Base-by-base conservation (phyloP, 768 basidiomycete genomes). In the Inosperma sp. region DNA sequence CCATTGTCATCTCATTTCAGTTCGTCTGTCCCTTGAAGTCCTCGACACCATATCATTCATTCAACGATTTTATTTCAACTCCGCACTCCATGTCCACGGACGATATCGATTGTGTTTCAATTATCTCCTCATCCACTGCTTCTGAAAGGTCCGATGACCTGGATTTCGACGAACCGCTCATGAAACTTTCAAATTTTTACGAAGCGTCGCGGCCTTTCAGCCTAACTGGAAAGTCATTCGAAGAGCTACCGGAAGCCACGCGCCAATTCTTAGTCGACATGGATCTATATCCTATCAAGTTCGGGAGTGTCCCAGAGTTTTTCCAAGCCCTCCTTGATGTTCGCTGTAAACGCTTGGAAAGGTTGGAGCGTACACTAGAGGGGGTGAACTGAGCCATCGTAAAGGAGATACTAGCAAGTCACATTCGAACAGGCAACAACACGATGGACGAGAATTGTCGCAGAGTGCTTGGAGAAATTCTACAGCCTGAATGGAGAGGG, bases 401-500 rank as follows among this genome's bases (percentile, higher is more conserved):
- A 2, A 36, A 13, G 17, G 39, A 36, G 16, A 55, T 55, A 44
- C 16, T 51, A 27, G 33, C 5, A 13, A 33, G 52, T 39, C 41
- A 47, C 44, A 13, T 19, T 29, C 16, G 35, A 22, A 36, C 33
- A 7, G 19, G 33, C 31, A 9, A 34, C 27, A 9, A 22, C 12
- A 27, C 8, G 13, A 17, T 26, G 46, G 29, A 30, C 23, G 30
- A 30, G 27, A 16, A 21, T 17, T 27, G 26, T 50, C n/a, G 16
- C 13, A 19, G 10, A 8, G 9, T 13, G 17, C 34, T 56, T 9
- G 17, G 17, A 16, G 30, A 51, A 17, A 31, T 57, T 25, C 49
- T 57, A 10, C 16, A 52, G 8, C 54, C 57, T 7, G 51, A 55
- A 29, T 58, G 57, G 57, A 46, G 45, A 2, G 19, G 25, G 9